Evolutionary conservation across 1,284 basidiomycete species (phyloP).

Genomic region (Microbotryum violaceum): DNA sequence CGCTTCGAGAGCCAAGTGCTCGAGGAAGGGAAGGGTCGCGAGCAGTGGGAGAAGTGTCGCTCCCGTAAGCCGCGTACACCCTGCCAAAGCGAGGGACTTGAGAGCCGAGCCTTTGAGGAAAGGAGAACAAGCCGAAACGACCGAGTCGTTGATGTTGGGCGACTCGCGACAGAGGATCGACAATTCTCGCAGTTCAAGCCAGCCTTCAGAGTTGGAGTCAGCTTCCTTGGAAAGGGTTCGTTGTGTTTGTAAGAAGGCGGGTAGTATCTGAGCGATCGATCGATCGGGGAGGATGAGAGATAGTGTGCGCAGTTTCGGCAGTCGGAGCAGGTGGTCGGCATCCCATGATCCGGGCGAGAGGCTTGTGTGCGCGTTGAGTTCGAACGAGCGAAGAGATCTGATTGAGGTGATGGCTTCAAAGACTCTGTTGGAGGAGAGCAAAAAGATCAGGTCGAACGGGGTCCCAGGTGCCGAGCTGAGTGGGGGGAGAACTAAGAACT

Average conservation of each 20-base stretch:
- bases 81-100: slow-evolving; percentile 21
- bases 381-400: slow-evolving; percentile 9
- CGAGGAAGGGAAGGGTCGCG: slow-evolving; percentile 11
- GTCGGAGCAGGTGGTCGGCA: slow-evolving; percentile 14
- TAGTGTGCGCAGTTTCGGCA: slow-evolving; percentile 14
- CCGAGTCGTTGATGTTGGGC: slow-evolving; percentile 18
- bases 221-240: background rate
- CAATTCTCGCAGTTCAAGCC: slow-evolving; percentile 19
- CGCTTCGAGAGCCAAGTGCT: slow-evolving; percentile 28
- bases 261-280: slow-evolving; percentile 16
- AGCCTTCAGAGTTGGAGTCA: background rate
- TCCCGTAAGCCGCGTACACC: slow-evolving; percentile 22
- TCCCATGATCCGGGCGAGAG: slow-evolving; percentile 26
- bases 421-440: slow-evolving; percentile 5
- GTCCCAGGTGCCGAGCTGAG: background rate
- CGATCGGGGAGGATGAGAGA: slow-evolving; percentile 30
- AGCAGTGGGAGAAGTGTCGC: slow-evolving; percentile 15
- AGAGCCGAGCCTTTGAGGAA: slow-evolving; percentile 1
- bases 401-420: slow-evolving; percentile 17
- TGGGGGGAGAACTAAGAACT: background rate
- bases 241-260: slow-evolving; percentile 14
- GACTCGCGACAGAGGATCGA: slow-evolving; percentile 27
- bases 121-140: slow-evolving; percentile 5
- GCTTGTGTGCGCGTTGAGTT: slow-evolving; percentile 28
- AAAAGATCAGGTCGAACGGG: background rate